phyloP scores from a whole-genome alignment of 371 early-diverging fungal species.

The Sporodiniella umbellata region DNA sequence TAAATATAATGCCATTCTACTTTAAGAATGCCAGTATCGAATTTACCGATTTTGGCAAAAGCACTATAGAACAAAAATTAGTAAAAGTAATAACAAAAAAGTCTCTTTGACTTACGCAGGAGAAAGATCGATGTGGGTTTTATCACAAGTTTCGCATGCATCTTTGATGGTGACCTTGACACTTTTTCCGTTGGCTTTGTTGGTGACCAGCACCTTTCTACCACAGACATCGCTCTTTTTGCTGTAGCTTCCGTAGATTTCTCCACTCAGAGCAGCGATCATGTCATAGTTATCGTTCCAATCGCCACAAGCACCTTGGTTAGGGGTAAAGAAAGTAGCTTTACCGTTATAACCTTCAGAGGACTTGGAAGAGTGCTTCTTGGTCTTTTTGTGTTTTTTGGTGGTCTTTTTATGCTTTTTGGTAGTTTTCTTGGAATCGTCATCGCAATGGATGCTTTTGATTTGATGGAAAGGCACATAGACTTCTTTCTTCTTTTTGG shows the following conservation, averaged over 20 bases:
- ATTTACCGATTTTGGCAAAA: constrained; percentile 27
- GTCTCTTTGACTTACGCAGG: constrained; percentile 21
- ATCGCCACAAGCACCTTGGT: constrained; percentile 40
- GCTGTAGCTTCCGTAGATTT: constrained; percentile 33
- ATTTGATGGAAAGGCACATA: constrained; percentile 9
- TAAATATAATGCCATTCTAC: constrained; percentile 31
- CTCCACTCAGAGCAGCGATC: constrained; percentile 29
- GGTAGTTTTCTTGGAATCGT: constrained; percentile 10
- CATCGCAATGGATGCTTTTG: constrained; percentile 8
- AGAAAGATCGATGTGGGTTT: constrained; percentile 31
- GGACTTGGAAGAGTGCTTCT: constrained; percentile 6
- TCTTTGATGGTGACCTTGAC: constrained; percentile 33
- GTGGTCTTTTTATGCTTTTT: constrained; percentile 12
- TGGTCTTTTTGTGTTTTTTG: constrained; percentile 11
- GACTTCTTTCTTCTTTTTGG: constrained; percentile 6
- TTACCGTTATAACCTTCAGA: constrained; percentile 13
- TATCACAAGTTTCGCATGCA: constrained; percentile 29
- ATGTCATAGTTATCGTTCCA: constrained; percentile 25
- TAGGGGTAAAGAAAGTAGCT: constrained; percentile 37
- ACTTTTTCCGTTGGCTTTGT: constrained; percentile 28
- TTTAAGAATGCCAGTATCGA: constrained; percentile 26
- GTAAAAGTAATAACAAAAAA: background rate
- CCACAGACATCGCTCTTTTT: constrained; percentile 30
- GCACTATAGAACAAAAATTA: constrained; percentile 15
- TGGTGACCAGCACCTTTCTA: constrained; percentile 25